Conservation (phyloP, 1,284 basidiomycete species). For the Sphaerobolus stellatus region DNA sequence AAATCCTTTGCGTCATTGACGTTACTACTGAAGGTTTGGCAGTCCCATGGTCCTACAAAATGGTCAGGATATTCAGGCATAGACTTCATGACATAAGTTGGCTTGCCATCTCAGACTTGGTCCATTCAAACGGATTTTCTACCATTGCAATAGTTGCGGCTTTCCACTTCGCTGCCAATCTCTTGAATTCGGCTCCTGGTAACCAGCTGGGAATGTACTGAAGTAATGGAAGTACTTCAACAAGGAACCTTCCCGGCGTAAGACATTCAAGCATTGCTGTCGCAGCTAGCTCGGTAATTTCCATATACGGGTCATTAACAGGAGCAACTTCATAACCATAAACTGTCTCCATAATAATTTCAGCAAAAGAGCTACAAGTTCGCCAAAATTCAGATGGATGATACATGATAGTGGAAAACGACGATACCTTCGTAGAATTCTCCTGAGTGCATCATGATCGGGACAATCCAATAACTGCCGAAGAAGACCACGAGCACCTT, state of each 20-base stretch:
- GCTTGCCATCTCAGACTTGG: no score
- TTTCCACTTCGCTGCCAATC: slow-evolving; percentile 24
- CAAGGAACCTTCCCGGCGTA: slow-evolving; percentile 39
- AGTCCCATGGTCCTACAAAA: no score
- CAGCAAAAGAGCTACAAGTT: neutral
- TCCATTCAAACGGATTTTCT: no score
- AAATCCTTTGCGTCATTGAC: no score
- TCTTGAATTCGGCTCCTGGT: slow-evolving; percentile 34
- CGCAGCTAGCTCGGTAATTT: slow-evolving; percentile 50
- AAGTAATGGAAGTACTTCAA: slow-evolving; percentile 39
- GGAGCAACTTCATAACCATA: slow-evolving; percentile 63
- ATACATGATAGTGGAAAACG: no score
- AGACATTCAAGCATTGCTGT: slow-evolving; percentile 39
- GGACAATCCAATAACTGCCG: neutral
- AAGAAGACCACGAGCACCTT: neutral
- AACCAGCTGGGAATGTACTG: slow-evolving; percentile 37
- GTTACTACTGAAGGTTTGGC: no score
- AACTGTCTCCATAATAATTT: slow-evolving; percentile 17
- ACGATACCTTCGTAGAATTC: no score
- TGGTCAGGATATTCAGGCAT: no score
- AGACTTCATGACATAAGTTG: no score
- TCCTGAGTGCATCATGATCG: no score
- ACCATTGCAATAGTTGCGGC: no score
- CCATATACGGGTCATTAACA: slow-evolving; percentile 54
- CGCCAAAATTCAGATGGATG: neutral